Percentiles rank a stretch among this genome's conserved stretches.
phyloP scores from a whole-genome alignment of 345 rosid species.

The Balakata baccata region DNA sequence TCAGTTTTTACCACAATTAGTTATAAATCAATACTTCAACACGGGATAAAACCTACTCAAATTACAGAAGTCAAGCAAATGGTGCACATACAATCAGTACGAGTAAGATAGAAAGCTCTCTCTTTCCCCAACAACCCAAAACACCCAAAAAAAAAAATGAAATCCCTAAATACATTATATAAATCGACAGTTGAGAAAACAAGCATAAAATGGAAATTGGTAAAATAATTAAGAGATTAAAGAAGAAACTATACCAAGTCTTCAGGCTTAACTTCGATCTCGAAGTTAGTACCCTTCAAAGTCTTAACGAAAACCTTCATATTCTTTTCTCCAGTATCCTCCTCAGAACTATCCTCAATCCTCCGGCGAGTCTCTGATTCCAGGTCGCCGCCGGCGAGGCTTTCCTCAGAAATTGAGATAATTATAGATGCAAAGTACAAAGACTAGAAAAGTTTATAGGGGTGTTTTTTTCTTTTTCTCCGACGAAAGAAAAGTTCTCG shows the following conservation, averaged over 20 bases:
- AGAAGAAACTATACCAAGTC: constrained; percentile 34
- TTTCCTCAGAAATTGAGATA: neutral
- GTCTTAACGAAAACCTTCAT: constrained; percentile 51
- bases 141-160: neutral
- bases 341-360: neutral
- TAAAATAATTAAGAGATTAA: neutral
- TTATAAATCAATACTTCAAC: neutral
- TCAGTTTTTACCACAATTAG: neutral
- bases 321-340: neutral
- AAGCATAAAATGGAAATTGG: neutral
- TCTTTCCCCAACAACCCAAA: neutral
- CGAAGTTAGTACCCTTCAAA: constrained; percentile 50
- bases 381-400: constrained; percentile 11
- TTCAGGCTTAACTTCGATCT: constrained; percentile 48
- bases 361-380: neutral
- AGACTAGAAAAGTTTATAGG: neutral
- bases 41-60: neutral
- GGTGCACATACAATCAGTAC: neutral
- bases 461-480: too few relatives aligned
- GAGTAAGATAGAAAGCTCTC: neutral
- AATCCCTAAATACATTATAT: neutral
- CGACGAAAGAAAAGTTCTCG: too few relatives aligned
- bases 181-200: neutral
- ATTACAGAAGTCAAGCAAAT: neutral
- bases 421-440: neutral